Evolutionary conservation across 1,284 basidiomycete genomes (phyloP).

Genomic region (Pisolithus thermaeus): DNA sequence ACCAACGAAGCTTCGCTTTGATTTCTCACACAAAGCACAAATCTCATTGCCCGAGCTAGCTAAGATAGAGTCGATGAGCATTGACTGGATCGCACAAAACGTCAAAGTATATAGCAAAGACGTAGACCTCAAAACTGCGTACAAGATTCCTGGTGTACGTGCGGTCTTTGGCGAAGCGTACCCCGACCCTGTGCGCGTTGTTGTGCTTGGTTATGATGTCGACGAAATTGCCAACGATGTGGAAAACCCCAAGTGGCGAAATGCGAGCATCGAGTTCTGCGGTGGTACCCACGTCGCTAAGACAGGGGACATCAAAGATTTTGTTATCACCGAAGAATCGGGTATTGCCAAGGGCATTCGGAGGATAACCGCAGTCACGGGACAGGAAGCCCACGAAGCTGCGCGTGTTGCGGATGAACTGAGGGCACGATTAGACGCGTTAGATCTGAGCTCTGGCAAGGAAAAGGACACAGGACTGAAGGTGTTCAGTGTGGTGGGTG

Average conservation of each 20-base stretch:
- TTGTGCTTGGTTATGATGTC: conserved; percentile 82
- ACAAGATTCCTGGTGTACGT: conserved; percentile 87
- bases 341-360: conserved; percentile 98
- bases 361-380: conserved; percentile 91
- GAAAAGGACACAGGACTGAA: conserved; percentile 86
- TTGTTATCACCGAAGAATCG: conserved; percentile 92
- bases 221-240: conserved; percentile 85
- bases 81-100: conserved; percentile 88
- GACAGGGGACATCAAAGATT: conserved; percentile 94
- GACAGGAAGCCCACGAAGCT: conserved; percentile 85
- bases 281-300: conserved; percentile 96
- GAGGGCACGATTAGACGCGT: conserved; percentile 56
- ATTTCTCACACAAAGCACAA: conserved; percentile 94
- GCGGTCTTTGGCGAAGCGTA: conserved; percentile 99
- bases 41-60: conserved; percentile 70
- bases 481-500: conserved; percentile 67
- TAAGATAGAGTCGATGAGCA: conserved; percentile 81
- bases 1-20: conserved; percentile 92
- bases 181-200: conserved; percentile 95
- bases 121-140: conserved; percentile 74
- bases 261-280: conserved; percentile 94
- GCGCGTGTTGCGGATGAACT: conserved; percentile 67
- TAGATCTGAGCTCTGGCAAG: conserved; percentile 65
- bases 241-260: conserved; percentile 85
- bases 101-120: conserved; percentile 89